A percentile compares a stretch with the other conserved stretches of the same genome.
Evolutionary conservation across 2,329 filamentous ascomycete species (phyloP).

Genomic region (Pseudogymnoascus sp.): DNA sequence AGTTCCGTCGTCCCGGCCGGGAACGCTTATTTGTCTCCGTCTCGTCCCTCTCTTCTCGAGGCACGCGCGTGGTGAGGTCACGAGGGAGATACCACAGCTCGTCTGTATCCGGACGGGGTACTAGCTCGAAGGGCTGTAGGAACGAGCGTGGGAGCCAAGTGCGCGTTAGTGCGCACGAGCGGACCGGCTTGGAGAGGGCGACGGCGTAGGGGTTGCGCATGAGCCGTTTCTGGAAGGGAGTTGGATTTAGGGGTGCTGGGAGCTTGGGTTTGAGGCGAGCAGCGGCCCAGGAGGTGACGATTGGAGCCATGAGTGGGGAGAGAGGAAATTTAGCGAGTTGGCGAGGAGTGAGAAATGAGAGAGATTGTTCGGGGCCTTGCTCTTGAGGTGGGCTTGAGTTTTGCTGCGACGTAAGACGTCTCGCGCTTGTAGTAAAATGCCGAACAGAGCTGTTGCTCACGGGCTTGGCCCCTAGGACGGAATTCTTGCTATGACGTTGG

Average conservation of each 20-base stretch:
- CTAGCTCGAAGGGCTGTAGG: constrained; percentile 54
- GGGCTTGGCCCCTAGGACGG: neutral
- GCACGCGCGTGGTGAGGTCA: constrained; percentile 30
- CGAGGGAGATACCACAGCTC: constrained; percentile 52
- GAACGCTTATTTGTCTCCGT: neutral
- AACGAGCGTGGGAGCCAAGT: constrained; percentile 53
- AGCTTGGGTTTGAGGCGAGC: constrained; percentile 24
- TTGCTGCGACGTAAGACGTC: neutral
- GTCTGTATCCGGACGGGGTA: constrained; percentile 48
- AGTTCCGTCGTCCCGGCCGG: neutral
- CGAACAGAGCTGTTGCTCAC: neutral
- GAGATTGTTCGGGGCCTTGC: neutral
- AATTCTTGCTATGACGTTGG: neutral
- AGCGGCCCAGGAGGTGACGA: constrained; percentile 29
- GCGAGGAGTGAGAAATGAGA: neutral
- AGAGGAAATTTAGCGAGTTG: constrained; percentile 34
- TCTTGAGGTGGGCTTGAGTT: neutral
- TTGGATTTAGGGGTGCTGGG: constrained; percentile 32
- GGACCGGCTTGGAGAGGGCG: constrained; percentile 55
- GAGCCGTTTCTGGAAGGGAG: constrained; percentile 50
- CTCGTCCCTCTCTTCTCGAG: neutral
- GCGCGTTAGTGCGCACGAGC: constrained; percentile 47
- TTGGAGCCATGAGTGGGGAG: constrained; percentile 43
- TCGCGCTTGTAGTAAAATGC: neutral
- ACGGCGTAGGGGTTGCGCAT: constrained; percentile 58